Base-by-base conservation (phyloP, 176 grass and related monocot genomes). In the Aegilops umbellulata region DNA sequence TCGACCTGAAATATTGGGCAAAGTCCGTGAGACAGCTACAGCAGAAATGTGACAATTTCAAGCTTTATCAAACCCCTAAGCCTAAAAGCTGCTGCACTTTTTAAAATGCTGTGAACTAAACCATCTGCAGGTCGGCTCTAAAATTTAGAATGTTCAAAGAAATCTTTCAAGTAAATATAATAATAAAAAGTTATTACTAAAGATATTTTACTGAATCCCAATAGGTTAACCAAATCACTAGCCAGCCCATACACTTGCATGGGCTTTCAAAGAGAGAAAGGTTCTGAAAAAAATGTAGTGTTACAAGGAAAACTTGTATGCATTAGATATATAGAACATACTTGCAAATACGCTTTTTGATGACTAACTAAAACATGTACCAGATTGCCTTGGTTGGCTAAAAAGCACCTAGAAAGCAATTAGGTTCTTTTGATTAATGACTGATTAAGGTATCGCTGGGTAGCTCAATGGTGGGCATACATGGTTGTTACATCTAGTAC, bases 1-100 rank as follows among this genome's bases (percentile, higher is more conserved):
- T 96, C 92, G n/a, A 99, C 85, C 97, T 96, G 92, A 77, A 84
- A 85, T 20, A 17, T 55, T 65, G 73, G 22, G 14, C n/a, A 66
- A 69, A 22, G 34, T 64, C n/a, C 22, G 61, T 76, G 16, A 74
- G 71, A 22, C 34, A 67, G 26, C 35, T 63, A 14, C 31, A 20
- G 47, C 71, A 70, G 65, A 81, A 86, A 70, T 20, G 32, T 23
- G n/a, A 26, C 27, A 61, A 32, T 79, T 51, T 53, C n/a, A 84
- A 79, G 16, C 55, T 23, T 23, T 79, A 63, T 83, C 19, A 60
- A 16, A 71, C 66, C 64, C 19, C 25, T 67, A 13, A 69, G 16
- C 23, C 46, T 12, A 30, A 19, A 80, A 60, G 10, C 58, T 78
- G 30, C 11, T 78, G 53, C 57, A 23, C 51, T 78, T 78, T 78